Evolutionary conservation across 2,329 filamentous ascomycete species (phyloP), one percentile per base, ranked within the genome.

Genomic region (Escovopsis weberi): DNA sequence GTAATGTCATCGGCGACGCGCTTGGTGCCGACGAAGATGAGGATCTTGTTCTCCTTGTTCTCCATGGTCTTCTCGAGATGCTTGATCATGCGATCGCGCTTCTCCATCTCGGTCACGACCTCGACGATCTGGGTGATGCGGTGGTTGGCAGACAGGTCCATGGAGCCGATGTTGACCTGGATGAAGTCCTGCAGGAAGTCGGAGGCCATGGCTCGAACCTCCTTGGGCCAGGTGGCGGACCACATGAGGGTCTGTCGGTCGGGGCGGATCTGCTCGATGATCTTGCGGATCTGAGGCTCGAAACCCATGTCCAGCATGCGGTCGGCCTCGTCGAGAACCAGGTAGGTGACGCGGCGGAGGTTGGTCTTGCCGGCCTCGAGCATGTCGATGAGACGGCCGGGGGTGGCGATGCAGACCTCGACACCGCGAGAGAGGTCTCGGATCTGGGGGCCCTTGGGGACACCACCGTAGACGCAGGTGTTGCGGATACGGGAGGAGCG

Each of bases 281-380:
- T 96, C 73, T 96, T 96, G 71, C 91, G 86, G 57, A 98, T 96
- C 65, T 96, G 91, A 52, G 91, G 91, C 70, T 98, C 91, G 68
- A 98, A 96, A 78, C 91, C 91, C 91, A 98, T 98, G 70, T 98
- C 91, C 62, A 98, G 75, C 91, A 98, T 98, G 59, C 91, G 89
- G 69, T 98, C 91, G 62, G 91, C 91, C 72, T 98, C 91, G 57
- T 98, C 91, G 50, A 98, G 87, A 53, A 96, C 91, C 45, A 98
- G 74, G 69, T 98, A 98, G 44, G 91, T 98, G 48, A 96, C 88
- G 63, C 91, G 87, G 52, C 89, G 89, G 50, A 98, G 78, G 70
- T 98, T 96, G 56, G 91, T 98, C 74, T 93, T 94, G 64, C 88
- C 89, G 53, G 86, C 85, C 68, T 96, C 91, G 30, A 98, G 78